Evolutionary conservation across 1,139 yeast genomes (phyloP).

Genomic region (Hansenula sp.): DNA sequence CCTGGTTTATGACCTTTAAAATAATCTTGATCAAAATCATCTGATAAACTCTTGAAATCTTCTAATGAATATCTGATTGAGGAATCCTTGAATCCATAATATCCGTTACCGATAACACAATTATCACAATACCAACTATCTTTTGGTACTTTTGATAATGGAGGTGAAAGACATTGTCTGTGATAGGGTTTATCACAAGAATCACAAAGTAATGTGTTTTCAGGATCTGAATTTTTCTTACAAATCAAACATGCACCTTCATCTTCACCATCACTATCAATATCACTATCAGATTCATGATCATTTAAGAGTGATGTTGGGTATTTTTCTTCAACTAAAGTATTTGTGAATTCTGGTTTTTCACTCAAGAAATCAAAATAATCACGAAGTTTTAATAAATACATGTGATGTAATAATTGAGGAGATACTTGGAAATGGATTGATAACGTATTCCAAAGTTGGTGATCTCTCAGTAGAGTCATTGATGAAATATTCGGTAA

Average conservation of each 20-base stretch:
- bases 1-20: slow-evolving; percentile 32
- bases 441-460: slow-evolving; percentile 32
- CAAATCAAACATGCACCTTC: slow-evolving; percentile 49
- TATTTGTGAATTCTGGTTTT: slow-evolving; percentile 17
- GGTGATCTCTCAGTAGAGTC: slow-evolving; percentile 12
- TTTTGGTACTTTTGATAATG: slow-evolving; percentile 43
- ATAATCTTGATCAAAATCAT: slow-evolving; percentile 39
- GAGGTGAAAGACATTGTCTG: slow-evolving; percentile 55
- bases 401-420: slow-evolving; percentile 29
- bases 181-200: slow-evolving; percentile 73
- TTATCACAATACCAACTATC: slow-evolving; percentile 77
- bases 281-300: slow-evolving; percentile 23
- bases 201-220: slow-evolving; percentile 57
- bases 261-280: slow-evolving; percentile 30
- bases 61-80: slow-evolving; percentile 50
- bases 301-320: slow-evolving; percentile 26
- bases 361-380: slow-evolving; percentile 42
- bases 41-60: slow-evolving; percentile 59
- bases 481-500: slow-evolving; percentile 8
- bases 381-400: slow-evolving; percentile 30
- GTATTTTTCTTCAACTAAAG: slow-evolving; percentile 21
- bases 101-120: slow-evolving; percentile 83
- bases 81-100: slow-evolving; percentile 83
- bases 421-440: slow-evolving; percentile 17
- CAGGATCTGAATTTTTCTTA: slow-evolving; percentile 43